phyloP scores from a whole-genome alignment of 2,329 filamentous ascomycete species.

The Sarocladium brachiariae region DNA sequence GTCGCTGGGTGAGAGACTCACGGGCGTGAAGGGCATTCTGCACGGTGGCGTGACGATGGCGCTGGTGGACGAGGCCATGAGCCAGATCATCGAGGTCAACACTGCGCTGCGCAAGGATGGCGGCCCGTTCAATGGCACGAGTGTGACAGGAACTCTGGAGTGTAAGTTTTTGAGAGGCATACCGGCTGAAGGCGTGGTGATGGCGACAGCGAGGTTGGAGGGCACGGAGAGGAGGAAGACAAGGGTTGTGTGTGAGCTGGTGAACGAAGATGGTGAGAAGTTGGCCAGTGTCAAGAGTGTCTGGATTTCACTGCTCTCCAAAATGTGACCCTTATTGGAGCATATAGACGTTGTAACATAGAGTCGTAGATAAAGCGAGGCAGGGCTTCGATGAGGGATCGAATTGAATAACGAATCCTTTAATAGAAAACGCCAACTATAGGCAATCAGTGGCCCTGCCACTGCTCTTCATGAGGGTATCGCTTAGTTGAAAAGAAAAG shows the following conservation, averaged over 20 bases:
- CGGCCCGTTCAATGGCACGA: slow-evolving; percentile 20
- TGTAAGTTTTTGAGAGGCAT: slow-evolving; percentile 28
- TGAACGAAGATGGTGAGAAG: slow-evolving; percentile 21
- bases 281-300: slow-evolving; percentile 24
- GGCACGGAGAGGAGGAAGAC: slow-evolving; percentile 27
- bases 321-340: slow-evolving; percentile 16
- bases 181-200: slow-evolving; percentile 21
- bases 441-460: background rate
- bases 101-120: slow-evolving; percentile 23
- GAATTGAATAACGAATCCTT: slow-evolving; percentile 3
- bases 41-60: slow-evolving; percentile 30
- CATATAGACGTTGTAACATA: too few relatives aligned
- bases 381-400: background rate
- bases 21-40: slow-evolving; percentile 25
- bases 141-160: slow-evolving; percentile 28
- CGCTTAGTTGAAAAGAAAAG: slow-evolving; percentile 12
- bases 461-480: background rate
- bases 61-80: slow-evolving; percentile 31
- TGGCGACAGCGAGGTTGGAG: slow-evolving; percentile 25
- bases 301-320: slow-evolving; percentile 27
- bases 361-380: slow-evolving; percentile 10
- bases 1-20: slow-evolving; percentile 26
- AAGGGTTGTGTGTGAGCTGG: slow-evolving; percentile 22
- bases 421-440: slow-evolving; percentile 13
- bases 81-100: slow-evolving; percentile 30